Conservation (phyloP, 371 early-diverging fungal genomes). For the Haplosporangium sp. region DNA sequence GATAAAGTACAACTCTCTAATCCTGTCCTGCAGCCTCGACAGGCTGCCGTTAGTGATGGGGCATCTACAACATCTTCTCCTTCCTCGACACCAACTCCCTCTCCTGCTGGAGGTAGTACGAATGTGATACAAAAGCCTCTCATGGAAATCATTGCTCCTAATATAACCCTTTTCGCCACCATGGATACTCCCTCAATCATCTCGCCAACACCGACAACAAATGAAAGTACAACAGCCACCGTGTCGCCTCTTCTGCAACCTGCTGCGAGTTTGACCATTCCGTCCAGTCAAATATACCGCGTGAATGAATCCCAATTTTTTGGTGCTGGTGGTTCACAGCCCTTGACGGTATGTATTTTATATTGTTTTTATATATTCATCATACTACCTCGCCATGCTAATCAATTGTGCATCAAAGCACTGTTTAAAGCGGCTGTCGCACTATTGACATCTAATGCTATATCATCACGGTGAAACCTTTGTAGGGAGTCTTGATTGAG, state of each 20-base stretch:
- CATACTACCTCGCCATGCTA: background rate
- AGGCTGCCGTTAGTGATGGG: background rate
- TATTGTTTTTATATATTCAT: background rate
- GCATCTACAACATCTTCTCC: background rate
- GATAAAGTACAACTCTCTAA: background rate
- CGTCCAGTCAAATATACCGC: conserved; percentile 36
- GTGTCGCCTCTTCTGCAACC: conserved; percentile 32
- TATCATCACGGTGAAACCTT: background rate
- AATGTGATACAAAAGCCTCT: conserved; percentile 32
- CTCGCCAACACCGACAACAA: background rate
- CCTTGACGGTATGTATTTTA: conserved; percentile 34
- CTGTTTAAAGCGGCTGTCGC: background rate
- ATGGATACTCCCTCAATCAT: conserved; percentile 19
- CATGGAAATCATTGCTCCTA: conserved; percentile 45
- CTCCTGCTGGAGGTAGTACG: background rate
- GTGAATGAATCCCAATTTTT: conserved; percentile 41
- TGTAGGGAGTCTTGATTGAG: conserved; percentile 42
- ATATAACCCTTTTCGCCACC: conserved; percentile 45
- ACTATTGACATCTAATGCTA: background rate
- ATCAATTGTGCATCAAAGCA: background rate
- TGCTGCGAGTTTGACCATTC: conserved; percentile 26
- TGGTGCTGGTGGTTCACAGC: conserved; percentile 39
- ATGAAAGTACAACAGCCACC: conserved; percentile 1
- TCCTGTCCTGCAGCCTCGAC: conserved; percentile 5
- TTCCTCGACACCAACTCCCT: background rate